Evolutionary conservation across 2,329 filamentous ascomycete species (phyloP).

Genomic region (Bipolaris zeicola): DNA sequence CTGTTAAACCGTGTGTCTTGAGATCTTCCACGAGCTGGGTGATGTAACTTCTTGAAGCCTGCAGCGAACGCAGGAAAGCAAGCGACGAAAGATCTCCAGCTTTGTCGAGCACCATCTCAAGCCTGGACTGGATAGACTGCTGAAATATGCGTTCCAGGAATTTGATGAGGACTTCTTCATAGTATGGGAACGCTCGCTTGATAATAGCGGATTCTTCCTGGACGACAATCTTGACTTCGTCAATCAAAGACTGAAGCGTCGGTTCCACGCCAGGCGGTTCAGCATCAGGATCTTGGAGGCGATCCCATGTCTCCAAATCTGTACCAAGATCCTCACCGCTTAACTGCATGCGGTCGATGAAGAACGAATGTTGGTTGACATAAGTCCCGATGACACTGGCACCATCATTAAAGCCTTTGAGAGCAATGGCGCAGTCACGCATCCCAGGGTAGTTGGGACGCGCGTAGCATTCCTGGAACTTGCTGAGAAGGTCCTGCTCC

Average conservation of each 20-base stretch:
- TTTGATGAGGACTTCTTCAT: conserved; percentile 89
- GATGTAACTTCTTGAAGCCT: conserved; percentile 90
- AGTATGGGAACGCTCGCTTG: conserved; percentile 93
- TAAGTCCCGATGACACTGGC: conserved; percentile 94
- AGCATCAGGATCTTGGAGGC: conserved; percentile 89
- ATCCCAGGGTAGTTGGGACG: conserved; percentile 97
- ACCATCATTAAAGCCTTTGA: conserved; percentile 95
- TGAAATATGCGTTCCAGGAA: conserved; percentile 97
- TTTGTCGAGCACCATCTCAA: conserved; percentile 96
- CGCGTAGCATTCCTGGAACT: conserved; percentile 97
- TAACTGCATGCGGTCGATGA: conserved; percentile 93
- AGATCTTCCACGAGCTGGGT: conserved; percentile 86
- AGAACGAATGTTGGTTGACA: conserved; percentile 99
- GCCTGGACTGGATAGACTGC: conserved; percentile 93
- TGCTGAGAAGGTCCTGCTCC: conserved; percentile 92
- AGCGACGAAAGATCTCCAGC: conserved; percentile 89
- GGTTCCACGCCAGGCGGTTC: conserved; percentile 91
- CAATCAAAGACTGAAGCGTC: conserved; percentile 86
- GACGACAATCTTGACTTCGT: conserved; percentile 93
- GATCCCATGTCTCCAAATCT: conserved; percentile 80
- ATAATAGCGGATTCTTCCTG: conserved; percentile 98
- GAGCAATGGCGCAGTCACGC: conserved; percentile 92
- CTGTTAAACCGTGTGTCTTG: conserved; percentile 91
- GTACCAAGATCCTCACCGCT: conserved; percentile 82
- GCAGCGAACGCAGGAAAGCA: conserved; percentile 86